Conservation (phyloP, 1,284 basidiomycete genomes). For the Puccinia triticina region DNA sequence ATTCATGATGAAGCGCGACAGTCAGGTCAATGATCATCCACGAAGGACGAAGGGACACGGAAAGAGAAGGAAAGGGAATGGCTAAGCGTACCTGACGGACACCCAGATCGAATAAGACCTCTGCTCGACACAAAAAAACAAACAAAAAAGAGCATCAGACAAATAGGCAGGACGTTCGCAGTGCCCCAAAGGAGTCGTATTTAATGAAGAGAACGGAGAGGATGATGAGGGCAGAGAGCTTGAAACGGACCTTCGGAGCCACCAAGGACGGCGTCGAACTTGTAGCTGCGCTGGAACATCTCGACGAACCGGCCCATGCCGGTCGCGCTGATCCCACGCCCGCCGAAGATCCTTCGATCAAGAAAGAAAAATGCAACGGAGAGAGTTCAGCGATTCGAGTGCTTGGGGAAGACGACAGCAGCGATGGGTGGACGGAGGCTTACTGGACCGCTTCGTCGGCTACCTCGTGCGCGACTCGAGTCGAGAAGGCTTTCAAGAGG, state of each 20-base stretch:
- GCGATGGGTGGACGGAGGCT: constrained; percentile 49
- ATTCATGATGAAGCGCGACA: too few relatives aligned
- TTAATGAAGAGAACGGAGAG: neutral
- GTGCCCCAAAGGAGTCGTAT: too few relatives aligned
- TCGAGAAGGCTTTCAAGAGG: constrained; percentile 68
- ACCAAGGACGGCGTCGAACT: constrained; percentile 69
- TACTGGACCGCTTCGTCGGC: constrained; percentile 76
- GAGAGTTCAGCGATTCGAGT: constrained; percentile 54
- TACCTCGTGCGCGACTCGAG: constrained; percentile 61
- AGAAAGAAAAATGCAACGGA: constrained; percentile 62
- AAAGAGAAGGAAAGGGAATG: neutral
- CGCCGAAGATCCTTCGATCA: constrained; percentile 69
- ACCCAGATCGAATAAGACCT: constrained; percentile 65
- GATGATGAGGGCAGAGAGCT: neutral
- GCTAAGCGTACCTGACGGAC: constrained; percentile 62
- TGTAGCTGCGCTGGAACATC: constrained; percentile 68
- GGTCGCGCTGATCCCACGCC: constrained; percentile 69
- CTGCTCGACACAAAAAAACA: constrained; percentile 46
- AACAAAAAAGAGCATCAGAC: neutral
- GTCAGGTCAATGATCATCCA: too few relatives aligned
- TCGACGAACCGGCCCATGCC: constrained; percentile 67
- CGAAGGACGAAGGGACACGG: too few relatives aligned
- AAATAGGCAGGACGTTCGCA: too few relatives aligned
- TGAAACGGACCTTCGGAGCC: constrained; percentile 58
- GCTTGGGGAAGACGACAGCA: neutral